Conservation (phyloP, 495 filamentous ascomycete species). For the Lophium mytilinum region DNA sequence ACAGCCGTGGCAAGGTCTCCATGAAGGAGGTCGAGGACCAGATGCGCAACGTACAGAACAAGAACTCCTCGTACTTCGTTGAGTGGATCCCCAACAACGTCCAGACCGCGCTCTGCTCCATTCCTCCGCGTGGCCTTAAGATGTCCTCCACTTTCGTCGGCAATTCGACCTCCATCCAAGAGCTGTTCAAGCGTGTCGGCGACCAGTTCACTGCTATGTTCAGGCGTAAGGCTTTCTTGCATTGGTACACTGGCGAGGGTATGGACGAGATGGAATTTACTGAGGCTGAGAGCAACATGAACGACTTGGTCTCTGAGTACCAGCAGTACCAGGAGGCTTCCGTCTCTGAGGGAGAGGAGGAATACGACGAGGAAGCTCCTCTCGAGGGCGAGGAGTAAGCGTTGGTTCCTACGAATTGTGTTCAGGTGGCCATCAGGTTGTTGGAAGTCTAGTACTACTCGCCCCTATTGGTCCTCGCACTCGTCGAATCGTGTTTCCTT, state of each 20-base stretch:
- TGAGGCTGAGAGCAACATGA: slow-evolving; percentile 99
- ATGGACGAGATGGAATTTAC: slow-evolving; percentile 99
- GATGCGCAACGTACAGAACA: slow-evolving; percentile 99
- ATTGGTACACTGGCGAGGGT: slow-evolving; percentile 99
- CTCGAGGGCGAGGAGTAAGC: slow-evolving; percentile 42
- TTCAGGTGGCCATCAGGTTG: too few relatives aligned
- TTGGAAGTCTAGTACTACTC: too few relatives aligned
- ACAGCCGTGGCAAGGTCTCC: slow-evolving; percentile 93
- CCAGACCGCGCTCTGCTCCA: slow-evolving; percentile 98
- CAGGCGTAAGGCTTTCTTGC: slow-evolving; percentile 99
- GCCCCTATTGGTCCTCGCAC: too few relatives aligned
- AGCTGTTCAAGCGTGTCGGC: slow-evolving; percentile 99
- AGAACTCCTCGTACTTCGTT: slow-evolving; percentile 99
- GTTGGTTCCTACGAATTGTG: too few relatives aligned
- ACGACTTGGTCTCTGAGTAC: slow-evolving; percentile 99
- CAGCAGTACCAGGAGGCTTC: slow-evolving; percentile 99
- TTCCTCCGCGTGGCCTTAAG: slow-evolving; percentile 94
- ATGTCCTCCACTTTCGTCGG: slow-evolving; percentile 99
- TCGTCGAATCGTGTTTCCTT: too few relatives aligned
- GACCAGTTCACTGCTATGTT: slow-evolving; percentile 99
- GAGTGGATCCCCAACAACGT: slow-evolving; percentile 99
- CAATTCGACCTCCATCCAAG: slow-evolving; percentile 99
- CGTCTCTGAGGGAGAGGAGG: slow-evolving; percentile 66
- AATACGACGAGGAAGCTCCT: slow-evolving; percentile 51
- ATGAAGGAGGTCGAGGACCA: slow-evolving; percentile 99